Conservation (phyloP, 805 yeast species). For the Lachancea thermotolerans region DNA sequence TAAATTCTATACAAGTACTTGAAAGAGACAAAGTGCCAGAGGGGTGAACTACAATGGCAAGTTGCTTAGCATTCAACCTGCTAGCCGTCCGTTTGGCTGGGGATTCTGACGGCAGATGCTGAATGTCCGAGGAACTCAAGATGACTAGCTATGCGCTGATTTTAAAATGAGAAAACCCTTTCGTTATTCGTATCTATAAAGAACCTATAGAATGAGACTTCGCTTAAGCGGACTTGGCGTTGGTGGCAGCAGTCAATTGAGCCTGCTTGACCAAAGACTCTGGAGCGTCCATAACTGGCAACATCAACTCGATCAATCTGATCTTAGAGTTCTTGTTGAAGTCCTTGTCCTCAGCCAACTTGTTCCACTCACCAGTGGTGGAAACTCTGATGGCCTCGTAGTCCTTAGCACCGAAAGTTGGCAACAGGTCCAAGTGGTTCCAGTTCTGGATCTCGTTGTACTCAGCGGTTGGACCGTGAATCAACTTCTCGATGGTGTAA, state of each 20-base stretch:
- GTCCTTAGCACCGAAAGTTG: constrained; percentile 42
- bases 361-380: constrained; percentile 52
- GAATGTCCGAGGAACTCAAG: too few relatives aligned
- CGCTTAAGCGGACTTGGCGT: constrained; percentile 30
- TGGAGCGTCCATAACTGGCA: constrained; percentile 67
- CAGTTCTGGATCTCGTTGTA: constrained; percentile 65
- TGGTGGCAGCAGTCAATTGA: constrained; percentile 47
- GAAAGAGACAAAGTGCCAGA: too few relatives aligned
- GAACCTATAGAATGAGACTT: constrained; percentile 1
- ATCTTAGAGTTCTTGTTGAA: constrained; percentile 53
- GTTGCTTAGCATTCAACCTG: too few relatives aligned
- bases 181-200: constrained; percentile 7
- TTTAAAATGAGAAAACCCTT: constrained; percentile 1
- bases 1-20: too few relatives aligned
- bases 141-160: not conserved
- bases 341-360: constrained; percentile 38
- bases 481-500: constrained; percentile 68
- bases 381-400: constrained; percentile 50
- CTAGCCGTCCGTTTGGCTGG: too few relatives aligned
- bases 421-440: constrained; percentile 54
- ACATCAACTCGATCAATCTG: constrained; percentile 61
- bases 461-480: constrained; percentile 59
- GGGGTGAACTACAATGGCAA: not conserved
- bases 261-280: constrained; percentile 60
- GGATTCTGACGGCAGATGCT: too few relatives aligned